A percentile compares a stretch with the other conserved stretches of the same genome.
These are phyloP conservation scores for Ettlia oleoabundans DNA, from an alignment of 139 green algal species.

Conservation along the genomic window DNA sequence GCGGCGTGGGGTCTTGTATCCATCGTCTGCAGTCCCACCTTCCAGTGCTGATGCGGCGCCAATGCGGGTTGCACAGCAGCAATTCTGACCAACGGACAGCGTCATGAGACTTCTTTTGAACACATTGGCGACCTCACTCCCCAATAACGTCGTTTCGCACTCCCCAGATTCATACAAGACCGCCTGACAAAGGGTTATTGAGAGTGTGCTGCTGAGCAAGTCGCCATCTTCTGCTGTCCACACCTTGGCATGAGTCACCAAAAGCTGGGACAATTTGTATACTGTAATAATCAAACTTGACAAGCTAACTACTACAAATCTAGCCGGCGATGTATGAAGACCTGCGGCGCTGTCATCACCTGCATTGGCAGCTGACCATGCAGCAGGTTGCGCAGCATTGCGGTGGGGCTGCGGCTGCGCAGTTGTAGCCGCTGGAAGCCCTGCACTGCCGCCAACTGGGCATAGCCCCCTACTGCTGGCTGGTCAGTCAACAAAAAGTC, in stretches of 20 bases:
- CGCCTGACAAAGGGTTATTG: too few species aligned
- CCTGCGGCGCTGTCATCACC: conserved; percentile 24
- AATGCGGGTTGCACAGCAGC: too few species aligned
- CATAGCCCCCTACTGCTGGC: conserved; percentile 41
- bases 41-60: conserved; percentile 45
- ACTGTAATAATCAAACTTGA: background rate
- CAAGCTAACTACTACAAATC: background rate
- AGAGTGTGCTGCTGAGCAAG: too few species aligned
- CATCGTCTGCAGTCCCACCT: conserved; percentile 63
- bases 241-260: too few species aligned
- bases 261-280: too few species aligned
- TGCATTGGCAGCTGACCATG: conserved; percentile 26
- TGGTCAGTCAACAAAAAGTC: conserved; percentile 55
- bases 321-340: conserved; percentile 37
- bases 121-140: too few species aligned
- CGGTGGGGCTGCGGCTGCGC: background rate
- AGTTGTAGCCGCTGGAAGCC: conserved; percentile 42
- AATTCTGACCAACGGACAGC: too few species aligned
- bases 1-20: conserved; percentile 67
- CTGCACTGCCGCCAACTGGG: conserved; percentile 15
- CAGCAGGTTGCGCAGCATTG: conserved; percentile 9
- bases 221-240: too few species aligned
- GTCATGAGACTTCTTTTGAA: too few species aligned
- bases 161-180: too few species aligned
- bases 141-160: too few species aligned